These are phyloP conservation scores for Apophysomyces ossiformis DNA, from an alignment of 371 early-diverging fungal species.

Conservation along the genomic window DNA sequence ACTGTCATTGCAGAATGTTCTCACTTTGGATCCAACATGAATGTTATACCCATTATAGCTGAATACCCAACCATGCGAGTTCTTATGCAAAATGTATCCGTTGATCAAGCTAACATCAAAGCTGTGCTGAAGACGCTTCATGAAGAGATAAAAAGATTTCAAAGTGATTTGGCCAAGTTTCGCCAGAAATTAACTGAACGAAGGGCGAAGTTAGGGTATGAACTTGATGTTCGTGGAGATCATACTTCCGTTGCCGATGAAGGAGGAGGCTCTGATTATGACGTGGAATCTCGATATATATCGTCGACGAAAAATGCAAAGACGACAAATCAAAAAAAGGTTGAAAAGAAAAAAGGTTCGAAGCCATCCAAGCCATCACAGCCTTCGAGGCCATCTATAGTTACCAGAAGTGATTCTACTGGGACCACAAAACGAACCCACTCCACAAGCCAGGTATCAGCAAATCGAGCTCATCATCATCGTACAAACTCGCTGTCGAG, in stretches of 20 bases:
- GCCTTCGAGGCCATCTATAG: neutral
- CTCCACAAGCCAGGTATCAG: constrained; percentile 1
- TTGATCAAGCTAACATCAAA: constrained; percentile 55
- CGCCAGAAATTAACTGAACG: constrained; percentile 50
- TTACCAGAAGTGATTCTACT: neutral
- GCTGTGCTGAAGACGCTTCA: constrained; percentile 57
- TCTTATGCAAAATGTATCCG: constrained; percentile 63
- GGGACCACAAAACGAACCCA: neutral
- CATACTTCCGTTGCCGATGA: constrained; percentile 33
- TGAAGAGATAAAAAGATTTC: constrained; percentile 59
- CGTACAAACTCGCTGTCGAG: constrained; percentile 8
- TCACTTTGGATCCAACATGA: constrained; percentile 66
- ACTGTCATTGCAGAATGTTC: constrained; percentile 80
- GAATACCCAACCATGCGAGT: constrained; percentile 71
- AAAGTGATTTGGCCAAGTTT: constrained; percentile 59
- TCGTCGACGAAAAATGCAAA: neutral
- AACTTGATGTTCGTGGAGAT: constrained; percentile 58
- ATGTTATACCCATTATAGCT: constrained; percentile 58
- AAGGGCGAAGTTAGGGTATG: constrained; percentile 49
- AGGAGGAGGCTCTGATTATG: constrained; percentile 14
- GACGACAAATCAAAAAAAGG: neutral
- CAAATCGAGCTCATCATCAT: constrained; percentile 12
- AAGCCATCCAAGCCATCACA: neutral
- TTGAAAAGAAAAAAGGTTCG: neutral
- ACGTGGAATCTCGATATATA: neutral